Base-by-base conservation (phyloP, 2,329 filamentous ascomycete species). In the Paraphaeosphaeria minitans region DNA sequence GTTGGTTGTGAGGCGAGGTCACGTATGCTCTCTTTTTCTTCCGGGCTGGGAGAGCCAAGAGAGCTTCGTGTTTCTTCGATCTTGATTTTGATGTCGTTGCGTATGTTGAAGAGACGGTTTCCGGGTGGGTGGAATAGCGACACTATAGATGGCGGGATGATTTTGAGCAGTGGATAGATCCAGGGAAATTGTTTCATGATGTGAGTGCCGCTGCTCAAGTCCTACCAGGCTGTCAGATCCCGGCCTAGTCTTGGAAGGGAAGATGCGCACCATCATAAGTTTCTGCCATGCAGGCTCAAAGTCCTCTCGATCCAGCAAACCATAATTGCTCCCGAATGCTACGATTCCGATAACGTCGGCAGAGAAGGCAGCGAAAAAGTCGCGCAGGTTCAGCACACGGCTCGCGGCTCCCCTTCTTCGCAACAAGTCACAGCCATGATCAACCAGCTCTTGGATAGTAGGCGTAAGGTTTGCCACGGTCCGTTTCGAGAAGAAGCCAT, bases 101-200 rank as follows among this genome's bases (percentile, higher is more conserved):
- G 66, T 2, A 73, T 58, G 16, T 58, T 56, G 62, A 72, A 69
- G 4, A 73, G 61, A 22, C 62, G 46, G 46, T 55, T 65, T 9
- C 66, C 66, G 6, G 71, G 61, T 12, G 69, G 70, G 48, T 72
- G 66, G 7, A 72, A 29, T 22, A 68, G 33, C 3, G 64, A 59
- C 13, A 72, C 59, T n/a, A 71, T 29, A 10, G 14, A 42, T 50
- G 64, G 55, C 2, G 68, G 66, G 27, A 66, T 54, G 7, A 37
- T 24, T 13, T 56, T 58, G 16, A 67, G 51, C n/a, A 63, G 41
- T 4, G 45, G 33, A 39, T 66, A 57, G 14, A 65, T 39, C 60
- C 61, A 65, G 0, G 64, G 61, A 45, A 69, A 64, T 46, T 70
- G 67, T 52, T 67, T 66, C 70, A 73, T 72, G 8, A 73, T 59